Conservation (phyloP, 108 stramenopile species). For the Cyclostephanos invisitatus region DNA sequence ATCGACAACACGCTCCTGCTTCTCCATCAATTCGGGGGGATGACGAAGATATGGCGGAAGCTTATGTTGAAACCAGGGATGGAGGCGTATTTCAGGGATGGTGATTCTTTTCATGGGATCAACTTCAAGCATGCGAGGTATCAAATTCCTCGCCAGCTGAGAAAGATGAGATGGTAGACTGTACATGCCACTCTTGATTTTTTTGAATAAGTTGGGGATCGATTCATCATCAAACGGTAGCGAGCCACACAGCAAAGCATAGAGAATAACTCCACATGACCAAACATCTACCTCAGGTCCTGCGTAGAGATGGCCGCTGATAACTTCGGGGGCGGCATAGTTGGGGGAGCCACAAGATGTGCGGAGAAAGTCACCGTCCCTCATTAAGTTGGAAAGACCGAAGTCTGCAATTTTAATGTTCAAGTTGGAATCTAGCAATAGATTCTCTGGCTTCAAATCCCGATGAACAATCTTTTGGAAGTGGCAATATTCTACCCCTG, state of each 20-base stretch:
- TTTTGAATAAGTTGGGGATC: slow-evolving; percentile 98
- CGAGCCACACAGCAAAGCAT: slow-evolving; percentile 98
- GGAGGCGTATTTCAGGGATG: slow-evolving; percentile 94
- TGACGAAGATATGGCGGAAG: slow-evolving; percentile 96
- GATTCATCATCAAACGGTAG: slow-evolving; percentile 99
- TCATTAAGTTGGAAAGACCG: slow-evolving; percentile 97
- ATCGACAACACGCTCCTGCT: slow-evolving; percentile 90
- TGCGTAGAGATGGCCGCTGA: slow-evolving; percentile 96
- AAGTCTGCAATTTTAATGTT: slow-evolving; percentile 99
- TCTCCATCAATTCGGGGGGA: slow-evolving; percentile 94
- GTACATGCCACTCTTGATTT: slow-evolving; percentile 99
- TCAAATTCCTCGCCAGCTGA: slow-evolving; percentile 93
- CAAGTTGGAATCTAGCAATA: slow-evolving; percentile 89
- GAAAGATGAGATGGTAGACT: slow-evolving; percentile 93
- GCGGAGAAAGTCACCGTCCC: slow-evolving; percentile 97
- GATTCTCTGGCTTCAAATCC: slow-evolving; percentile 98
- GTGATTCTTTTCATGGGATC: slow-evolving; percentile 99
- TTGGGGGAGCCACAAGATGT: slow-evolving; percentile 98
- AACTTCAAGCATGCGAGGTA: slow-evolving; percentile 98
- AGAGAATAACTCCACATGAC: slow-evolving; percentile 99
- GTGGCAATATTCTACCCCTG: slow-evolving; percentile 99
- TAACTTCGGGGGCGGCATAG: slow-evolving; percentile 99
- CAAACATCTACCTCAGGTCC: slow-evolving; percentile 99
- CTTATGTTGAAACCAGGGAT: slow-evolving; percentile 98
- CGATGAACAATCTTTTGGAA: slow-evolving; percentile 98